phyloP scores from a whole-genome alignment of 768 basidiomycete species.

The Pisolithus microcarpus region DNA sequence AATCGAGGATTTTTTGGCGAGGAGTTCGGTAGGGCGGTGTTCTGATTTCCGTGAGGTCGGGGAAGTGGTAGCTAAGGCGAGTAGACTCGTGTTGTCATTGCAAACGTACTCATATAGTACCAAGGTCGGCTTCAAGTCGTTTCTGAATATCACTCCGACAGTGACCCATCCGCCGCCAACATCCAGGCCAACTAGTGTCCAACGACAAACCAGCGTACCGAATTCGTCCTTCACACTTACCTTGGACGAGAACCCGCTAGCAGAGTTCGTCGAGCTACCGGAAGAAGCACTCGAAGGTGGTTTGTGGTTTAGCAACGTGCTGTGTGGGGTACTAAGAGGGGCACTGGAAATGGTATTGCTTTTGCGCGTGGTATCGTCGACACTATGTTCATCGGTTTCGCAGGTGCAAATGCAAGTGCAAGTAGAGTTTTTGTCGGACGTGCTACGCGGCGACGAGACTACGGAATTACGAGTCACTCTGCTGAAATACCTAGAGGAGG shows the following conservation, averaged over 20 bases:
- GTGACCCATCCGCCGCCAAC: constrained; percentile 62
- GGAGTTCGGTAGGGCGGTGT: constrained; percentile 87
- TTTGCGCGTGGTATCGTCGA: constrained; percentile 4
- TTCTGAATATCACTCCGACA: constrained; percentile 84
- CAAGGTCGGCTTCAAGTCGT: constrained; percentile 96
- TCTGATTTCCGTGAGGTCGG: constrained; percentile 91
- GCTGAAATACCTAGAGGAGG: constrained; percentile 91
- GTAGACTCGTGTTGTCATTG: constrained; percentile 5
- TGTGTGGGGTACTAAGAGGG: constrained; percentile 90
- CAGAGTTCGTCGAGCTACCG: constrained; percentile 96
- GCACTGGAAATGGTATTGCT: constrained; percentile 87
- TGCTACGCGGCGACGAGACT: constrained; percentile 84
- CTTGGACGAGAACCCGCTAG: constrained; percentile 91
- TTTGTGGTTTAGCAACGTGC: constrained; percentile 93
- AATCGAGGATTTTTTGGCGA: constrained; percentile 95
- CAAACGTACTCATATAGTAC: neutral
- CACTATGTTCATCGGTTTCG: constrained; percentile 9
- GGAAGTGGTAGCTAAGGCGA: constrained; percentile 90
- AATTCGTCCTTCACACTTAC: constrained; percentile 74
- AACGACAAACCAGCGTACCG: constrained; percentile 34
- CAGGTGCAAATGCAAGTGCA: constrained; percentile 97
- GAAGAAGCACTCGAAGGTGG: constrained; percentile 90
- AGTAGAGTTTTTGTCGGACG: constrained; percentile 82
- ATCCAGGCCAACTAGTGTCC: constrained; percentile 38
- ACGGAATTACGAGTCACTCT: constrained; percentile 91